Conservation (phyloP, 257 asterid species). For the Plantago ovata region DNA sequence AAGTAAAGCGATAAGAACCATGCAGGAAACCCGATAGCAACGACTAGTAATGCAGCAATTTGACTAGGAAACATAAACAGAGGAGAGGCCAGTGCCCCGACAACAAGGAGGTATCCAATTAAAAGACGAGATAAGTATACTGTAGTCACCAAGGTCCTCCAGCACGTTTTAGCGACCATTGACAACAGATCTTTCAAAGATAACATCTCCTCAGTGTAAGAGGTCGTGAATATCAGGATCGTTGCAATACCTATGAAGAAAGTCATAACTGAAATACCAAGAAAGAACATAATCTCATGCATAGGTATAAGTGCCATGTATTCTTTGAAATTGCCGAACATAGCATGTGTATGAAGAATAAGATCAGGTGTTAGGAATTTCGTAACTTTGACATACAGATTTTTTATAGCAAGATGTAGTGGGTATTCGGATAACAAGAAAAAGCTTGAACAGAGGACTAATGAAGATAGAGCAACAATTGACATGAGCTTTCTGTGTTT, state of each 20-base stretch:
- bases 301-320: conserved; percentile 1
- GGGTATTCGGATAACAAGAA: conserved; percentile 13
- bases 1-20: too few species aligned
- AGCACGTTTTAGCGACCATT: conserved; percentile 16
- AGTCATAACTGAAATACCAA: conserved; percentile 12
- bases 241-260: conserved; percentile 23
- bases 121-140: neutral
- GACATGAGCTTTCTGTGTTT: conserved; percentile 29
- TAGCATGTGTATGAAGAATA: too few species aligned
- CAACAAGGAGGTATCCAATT: neutral
- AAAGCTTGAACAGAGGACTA: conserved; percentile 22
- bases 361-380: too few species aligned
- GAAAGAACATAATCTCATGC: conserved; percentile 18
- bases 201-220: conserved; percentile 18
- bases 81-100: too few species aligned
- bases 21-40: too few species aligned
- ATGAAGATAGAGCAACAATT: conserved; percentile 17
- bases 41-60: too few species aligned
- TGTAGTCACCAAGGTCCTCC: conserved; percentile 13
- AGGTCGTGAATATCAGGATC: conserved; percentile 23
- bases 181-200: conserved; percentile 15
- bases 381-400: too few species aligned
- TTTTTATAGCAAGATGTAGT: conserved; percentile 1
- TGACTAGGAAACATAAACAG: too few species aligned
- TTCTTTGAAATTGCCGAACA: too few species aligned